These are phyloP conservation scores for Mortierella sp. DNA, from an alignment of 371 early-diverging fungal species.

Conservation along the genomic window DNA sequence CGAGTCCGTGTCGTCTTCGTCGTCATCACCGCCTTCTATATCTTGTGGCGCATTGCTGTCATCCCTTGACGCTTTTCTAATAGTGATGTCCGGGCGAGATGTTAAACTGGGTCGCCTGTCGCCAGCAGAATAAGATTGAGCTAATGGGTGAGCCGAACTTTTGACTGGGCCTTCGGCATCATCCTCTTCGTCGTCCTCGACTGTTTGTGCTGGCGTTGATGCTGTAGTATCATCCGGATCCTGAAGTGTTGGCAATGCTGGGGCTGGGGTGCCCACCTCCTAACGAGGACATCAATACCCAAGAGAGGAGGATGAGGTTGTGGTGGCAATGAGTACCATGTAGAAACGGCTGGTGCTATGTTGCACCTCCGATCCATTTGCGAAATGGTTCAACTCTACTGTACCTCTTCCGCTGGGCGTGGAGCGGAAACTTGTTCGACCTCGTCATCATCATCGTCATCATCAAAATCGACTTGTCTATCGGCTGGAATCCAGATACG, in stretches of 20 bases:
- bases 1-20: slow-evolving; percentile 50
- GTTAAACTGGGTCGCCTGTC: slow-evolving; percentile 15
- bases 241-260: slow-evolving; percentile 46
- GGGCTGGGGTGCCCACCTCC: slow-evolving; percentile 48
- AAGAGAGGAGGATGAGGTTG: background rate
- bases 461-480: slow-evolving; percentile 59
- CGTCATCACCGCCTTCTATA: slow-evolving; percentile 25
- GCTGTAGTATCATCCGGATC: slow-evolving; percentile 41
- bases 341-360: background rate
- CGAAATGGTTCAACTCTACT: background rate
- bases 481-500: too few species aligned
- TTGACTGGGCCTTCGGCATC: slow-evolving; percentile 19
- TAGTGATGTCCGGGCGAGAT: slow-evolving; percentile 1
- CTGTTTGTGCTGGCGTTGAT: slow-evolving; percentile 36
- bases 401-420: slow-evolving; percentile 35
- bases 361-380: background rate
- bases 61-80: slow-evolving; percentile 6
- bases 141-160: slow-evolving; percentile 2
- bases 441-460: slow-evolving; percentile 56
- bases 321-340: background rate
- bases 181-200: slow-evolving; percentile 57
- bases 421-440: slow-evolving; percentile 32
- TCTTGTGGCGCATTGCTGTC: slow-evolving; percentile 4
- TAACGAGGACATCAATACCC: background rate
- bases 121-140: slow-evolving; percentile 10